Evolutionary conservation across 345 rosid genomes (phyloP).

Genomic region (Gossypium ekmanianum): DNA sequence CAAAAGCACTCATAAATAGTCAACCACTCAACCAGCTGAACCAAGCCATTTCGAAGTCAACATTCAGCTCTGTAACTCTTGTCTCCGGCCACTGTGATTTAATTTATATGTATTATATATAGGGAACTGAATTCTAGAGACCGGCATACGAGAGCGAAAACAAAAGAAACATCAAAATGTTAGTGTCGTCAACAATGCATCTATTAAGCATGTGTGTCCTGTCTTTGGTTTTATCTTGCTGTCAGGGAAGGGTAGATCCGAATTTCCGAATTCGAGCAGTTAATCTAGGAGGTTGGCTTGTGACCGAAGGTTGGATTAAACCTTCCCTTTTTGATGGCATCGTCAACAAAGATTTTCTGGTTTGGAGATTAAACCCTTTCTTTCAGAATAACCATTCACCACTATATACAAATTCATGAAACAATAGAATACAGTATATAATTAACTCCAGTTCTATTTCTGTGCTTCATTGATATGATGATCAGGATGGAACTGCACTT

Average conservation of each 20-base stretch:
- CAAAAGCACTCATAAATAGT: too few species aligned
- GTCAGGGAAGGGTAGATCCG: slow-evolving; percentile 23
- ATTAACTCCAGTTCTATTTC: not conserved
- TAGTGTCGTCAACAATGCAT: not conserved
- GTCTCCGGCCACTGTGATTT: not conserved
- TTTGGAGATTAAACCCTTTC: slow-evolving; percentile 11
- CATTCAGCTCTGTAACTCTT: not conserved
- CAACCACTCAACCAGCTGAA: too few species aligned
- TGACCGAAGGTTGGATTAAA: slow-evolving; percentile 67
- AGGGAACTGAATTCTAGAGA: not conserved
- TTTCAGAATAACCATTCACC: not conserved
- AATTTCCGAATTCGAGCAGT: slow-evolving; percentile 40
- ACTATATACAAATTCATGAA: not conserved
- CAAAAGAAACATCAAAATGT: slow-evolving; percentile 10
- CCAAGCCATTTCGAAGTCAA: not conserved
- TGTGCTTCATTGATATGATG: not conserved
- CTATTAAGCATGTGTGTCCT: not conserved
- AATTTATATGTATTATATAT: not conserved
- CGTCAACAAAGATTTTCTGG: slow-evolving; percentile 60
- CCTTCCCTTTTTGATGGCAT: slow-evolving; percentile 66
- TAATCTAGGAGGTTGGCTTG: slow-evolving; percentile 70
- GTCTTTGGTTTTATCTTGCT: slow-evolving; percentile 11
- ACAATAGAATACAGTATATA: not conserved
- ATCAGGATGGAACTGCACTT: slow-evolving; percentile 52
- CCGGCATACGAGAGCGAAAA: not conserved